These are phyloP conservation scores for Ceratobasidium papillatum DNA, from an alignment of 1,284 basidiomycete species.

Conservation along the genomic window DNA sequence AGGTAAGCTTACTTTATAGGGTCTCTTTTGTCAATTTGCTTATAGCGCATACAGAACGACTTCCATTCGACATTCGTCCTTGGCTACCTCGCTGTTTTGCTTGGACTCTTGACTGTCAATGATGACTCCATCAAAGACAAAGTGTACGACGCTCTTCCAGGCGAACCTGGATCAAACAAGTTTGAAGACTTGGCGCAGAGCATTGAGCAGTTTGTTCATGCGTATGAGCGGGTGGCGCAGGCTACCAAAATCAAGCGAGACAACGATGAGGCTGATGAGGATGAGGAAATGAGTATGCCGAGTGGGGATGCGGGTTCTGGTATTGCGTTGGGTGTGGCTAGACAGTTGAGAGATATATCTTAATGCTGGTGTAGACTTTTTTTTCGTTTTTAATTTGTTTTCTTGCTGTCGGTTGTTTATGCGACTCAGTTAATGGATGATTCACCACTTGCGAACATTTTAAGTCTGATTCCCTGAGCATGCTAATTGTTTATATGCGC, in stretches of 20 bases:
- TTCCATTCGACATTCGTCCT: slow-evolving; percentile 30
- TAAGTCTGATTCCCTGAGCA: neutral
- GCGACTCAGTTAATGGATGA: slow-evolving; percentile 7
- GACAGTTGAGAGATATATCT: slow-evolving; percentile 20
- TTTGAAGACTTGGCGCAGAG: slow-evolving; percentile 34
- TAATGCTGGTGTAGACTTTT: neutral
- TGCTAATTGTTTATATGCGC: no score
- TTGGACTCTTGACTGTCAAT: slow-evolving; percentile 25
- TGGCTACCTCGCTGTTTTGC: slow-evolving; percentile 20
- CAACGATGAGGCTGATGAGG: neutral
- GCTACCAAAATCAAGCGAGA: slow-evolving; percentile 19
- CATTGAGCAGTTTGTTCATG: slow-evolving; percentile 34
- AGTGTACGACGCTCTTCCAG: slow-evolving; percentile 15
- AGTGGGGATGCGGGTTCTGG: slow-evolving; percentile 23
- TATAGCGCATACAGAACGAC: slow-evolving; percentile 3
- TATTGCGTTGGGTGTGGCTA: slow-evolving; percentile 23
- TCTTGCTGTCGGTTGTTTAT: slow-evolving; percentile 20
- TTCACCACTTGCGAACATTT: neutral
- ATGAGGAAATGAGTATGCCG: neutral
- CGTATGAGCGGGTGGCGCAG: slow-evolving; percentile 26
- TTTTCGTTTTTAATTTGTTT: slow-evolving; percentile 12
- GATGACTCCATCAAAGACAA: slow-evolving; percentile 28
- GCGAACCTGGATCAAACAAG: slow-evolving; percentile 12
- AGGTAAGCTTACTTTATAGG: neutral
- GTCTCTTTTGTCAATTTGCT: neutral